phyloP scores from a whole-genome alignment of 2,329 filamentous ascomycete genomes.

The Periconia macrospinosa region DNA sequence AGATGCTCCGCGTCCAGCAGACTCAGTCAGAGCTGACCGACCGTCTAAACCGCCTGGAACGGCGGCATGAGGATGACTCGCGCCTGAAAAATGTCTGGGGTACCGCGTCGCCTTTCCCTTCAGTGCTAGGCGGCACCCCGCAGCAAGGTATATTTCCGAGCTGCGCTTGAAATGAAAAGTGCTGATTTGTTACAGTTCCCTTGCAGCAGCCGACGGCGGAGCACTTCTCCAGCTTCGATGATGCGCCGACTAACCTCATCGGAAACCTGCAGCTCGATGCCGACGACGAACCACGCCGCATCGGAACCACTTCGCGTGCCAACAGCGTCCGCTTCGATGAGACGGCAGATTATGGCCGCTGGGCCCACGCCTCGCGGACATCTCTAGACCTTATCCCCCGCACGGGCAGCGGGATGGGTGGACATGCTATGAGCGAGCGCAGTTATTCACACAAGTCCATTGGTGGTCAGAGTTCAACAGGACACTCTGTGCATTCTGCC shows the following conservation, averaged over 20 bases:
- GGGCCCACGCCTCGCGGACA: constrained; percentile 79
- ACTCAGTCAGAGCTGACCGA: constrained; percentile 64
- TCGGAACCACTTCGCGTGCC: constrained; percentile 85
- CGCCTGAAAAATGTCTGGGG: constrained; percentile 84
- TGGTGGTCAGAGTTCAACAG: constrained; percentile 90
- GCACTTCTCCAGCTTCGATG: constrained; percentile 87
- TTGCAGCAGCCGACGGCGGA: constrained; percentile 78
- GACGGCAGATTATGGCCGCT: constrained; percentile 87
- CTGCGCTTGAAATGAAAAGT: background rate
- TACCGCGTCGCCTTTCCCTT: constrained; percentile 83
- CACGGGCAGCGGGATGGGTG: constrained; percentile 77
- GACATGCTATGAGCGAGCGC: constrained; percentile 82
- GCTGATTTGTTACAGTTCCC: constrained; percentile 61
- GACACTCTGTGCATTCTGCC: constrained; percentile 76
- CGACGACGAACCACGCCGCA: constrained; percentile 81
- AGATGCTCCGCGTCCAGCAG: constrained; percentile 63
- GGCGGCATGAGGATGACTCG: constrained; percentile 64
- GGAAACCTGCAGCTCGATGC: constrained; percentile 81
- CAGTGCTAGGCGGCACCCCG: constrained; percentile 76
- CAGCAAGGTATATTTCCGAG: constrained; percentile 70
- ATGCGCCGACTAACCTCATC: constrained; percentile 78
- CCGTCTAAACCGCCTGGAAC: constrained; percentile 62
- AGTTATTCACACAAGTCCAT: constrained; percentile 95
- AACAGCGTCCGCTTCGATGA: constrained; percentile 98
- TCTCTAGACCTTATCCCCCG: constrained; percentile 81